phyloP scores from a whole-genome alignment of 2,329 filamentous ascomycete genomes.

The Epichloe sibirici region DNA sequence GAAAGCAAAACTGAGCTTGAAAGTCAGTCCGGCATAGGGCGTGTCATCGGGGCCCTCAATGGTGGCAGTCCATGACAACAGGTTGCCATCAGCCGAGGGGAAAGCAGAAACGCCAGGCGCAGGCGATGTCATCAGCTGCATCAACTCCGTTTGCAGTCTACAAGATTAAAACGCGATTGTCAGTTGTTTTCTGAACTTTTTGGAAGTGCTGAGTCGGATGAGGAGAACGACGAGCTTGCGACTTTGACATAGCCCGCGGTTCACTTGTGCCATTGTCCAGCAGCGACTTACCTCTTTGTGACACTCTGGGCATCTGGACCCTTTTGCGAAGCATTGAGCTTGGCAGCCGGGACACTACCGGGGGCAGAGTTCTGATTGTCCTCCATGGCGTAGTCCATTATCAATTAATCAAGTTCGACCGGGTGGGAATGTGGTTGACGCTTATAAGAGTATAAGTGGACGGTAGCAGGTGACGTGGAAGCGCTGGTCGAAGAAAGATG shows the following conservation, averaged over 20 bases:
- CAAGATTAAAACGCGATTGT: not conserved
- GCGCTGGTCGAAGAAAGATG: not conserved
- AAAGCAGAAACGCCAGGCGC: conserved; percentile 93
- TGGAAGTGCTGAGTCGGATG: not conserved
- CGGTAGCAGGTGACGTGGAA: not conserved
- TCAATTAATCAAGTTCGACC: not conserved
- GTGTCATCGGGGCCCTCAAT: conserved; percentile 86
- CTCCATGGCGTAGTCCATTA: conserved; percentile 34
- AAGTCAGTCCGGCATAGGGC: conserved; percentile 73
- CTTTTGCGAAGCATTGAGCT: conserved; percentile 45
- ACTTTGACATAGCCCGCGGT: not conserved
- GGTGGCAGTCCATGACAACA: conserved; percentile 86
- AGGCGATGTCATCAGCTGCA: conserved; percentile 94
- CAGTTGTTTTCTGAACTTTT: not conserved
- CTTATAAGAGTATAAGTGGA: not conserved
- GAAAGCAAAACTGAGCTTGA: conserved; percentile 89
- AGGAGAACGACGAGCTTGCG: not conserved
- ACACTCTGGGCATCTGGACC: conserved; percentile 59
- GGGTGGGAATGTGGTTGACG: not conserved
- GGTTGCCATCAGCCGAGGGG: conserved; percentile 77
- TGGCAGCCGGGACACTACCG: conserved; percentile 47
- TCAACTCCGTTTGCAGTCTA: conserved; percentile 92
- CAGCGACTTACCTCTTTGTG: conserved; percentile 52
- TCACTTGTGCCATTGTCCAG: not conserved
- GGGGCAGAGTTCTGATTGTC: conserved; percentile 57